Percentiles rank a stretch among this genome's conserved stretches.
These are phyloP conservation scores for Aspergillus asperescens DNA, from an alignment of 495 filamentous ascomycete genomes.

Conservation along the genomic window DNA sequence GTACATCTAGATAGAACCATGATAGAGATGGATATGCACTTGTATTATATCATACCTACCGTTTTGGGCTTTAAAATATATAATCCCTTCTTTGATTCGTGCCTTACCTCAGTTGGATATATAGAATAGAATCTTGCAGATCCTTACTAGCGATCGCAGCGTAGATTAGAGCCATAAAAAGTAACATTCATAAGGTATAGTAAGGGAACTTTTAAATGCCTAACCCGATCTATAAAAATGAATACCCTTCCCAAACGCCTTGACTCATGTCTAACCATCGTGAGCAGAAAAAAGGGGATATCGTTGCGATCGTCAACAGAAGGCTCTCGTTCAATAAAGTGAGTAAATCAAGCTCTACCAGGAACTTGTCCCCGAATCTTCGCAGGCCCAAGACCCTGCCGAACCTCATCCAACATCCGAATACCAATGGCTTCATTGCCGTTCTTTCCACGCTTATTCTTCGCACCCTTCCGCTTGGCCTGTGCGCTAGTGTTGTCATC, in stretches of 20 bases:
- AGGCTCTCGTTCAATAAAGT: neutral
- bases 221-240: slow-evolving; percentile 11
- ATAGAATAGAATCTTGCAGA: too few relatives aligned
- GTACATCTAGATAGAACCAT: slow-evolving; percentile 6
- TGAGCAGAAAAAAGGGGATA: slow-evolving; percentile 15
- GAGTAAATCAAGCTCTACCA: slow-evolving; percentile 23
- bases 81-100: too few relatives aligned
- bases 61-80: too few relatives aligned
- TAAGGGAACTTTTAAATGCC: slow-evolving; percentile 5
- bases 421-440: slow-evolving; percentile 76
- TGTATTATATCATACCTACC: neutral
- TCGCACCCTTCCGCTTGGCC: slow-evolving; percentile 56
- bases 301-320: slow-evolving; percentile 18
- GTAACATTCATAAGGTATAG: neutral
- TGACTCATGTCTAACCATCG: slow-evolving; percentile 1
- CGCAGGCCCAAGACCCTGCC: slow-evolving; percentile 74
- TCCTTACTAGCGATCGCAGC: too few relatives aligned
- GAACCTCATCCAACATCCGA: slow-evolving; percentile 84
- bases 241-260: slow-evolving; percentile 10
- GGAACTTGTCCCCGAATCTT: slow-evolving; percentile 28
- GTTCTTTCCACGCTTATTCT: slow-evolving; percentile 67
- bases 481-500: slow-evolving; percentile 59
- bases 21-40: slow-evolving; percentile 9
- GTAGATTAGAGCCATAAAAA: too few relatives aligned
- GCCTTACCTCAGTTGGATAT: too few relatives aligned